Conservation (phyloP, 306 rosid species). For the Malus asiatica region DNA sequence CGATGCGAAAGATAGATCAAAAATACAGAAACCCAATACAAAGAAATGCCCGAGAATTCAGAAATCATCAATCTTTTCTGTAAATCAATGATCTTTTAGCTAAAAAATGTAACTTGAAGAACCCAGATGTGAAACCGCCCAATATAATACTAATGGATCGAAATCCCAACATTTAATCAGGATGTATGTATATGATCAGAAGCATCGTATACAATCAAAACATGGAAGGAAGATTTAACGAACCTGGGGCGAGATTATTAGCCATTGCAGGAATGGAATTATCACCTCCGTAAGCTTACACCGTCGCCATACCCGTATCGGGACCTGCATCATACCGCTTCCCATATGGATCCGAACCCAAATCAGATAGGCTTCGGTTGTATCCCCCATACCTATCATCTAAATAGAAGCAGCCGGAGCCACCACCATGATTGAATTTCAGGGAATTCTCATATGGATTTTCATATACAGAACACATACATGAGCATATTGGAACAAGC, state of each 20-base stretch:
- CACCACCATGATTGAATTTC: slow-evolving; percentile 7
- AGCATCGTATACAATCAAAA: slow-evolving; percentile 4
- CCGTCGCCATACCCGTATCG: slow-evolving; percentile 58
- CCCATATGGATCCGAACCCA: slow-evolving; percentile 48
- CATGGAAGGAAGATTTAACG: slow-evolving; percentile 6
- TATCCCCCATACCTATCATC: slow-evolving; percentile 48
- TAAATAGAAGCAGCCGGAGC: slow-evolving; percentile 13
- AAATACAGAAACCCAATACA: slow-evolving; percentile 9
- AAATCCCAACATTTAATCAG: not conserved
- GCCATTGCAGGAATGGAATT: slow-evolving; percentile 45
- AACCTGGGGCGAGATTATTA: slow-evolving; percentile 41
- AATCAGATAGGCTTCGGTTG: slow-evolving; percentile 41
- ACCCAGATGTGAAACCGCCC: slow-evolving; percentile 8
- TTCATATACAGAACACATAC: slow-evolving; percentile 26
- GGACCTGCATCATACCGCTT: slow-evolving; percentile 43
- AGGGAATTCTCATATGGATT: slow-evolving; percentile 43
- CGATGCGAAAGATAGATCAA: not conserved
- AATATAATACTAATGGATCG: not conserved
- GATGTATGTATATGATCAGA: not conserved
- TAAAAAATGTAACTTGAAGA: slow-evolving; percentile 8
- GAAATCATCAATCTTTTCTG: not conserved
- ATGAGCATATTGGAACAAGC: too few species aligned
- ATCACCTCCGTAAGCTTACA: slow-evolving; percentile 69
- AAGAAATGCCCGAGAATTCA: slow-evolving; percentile 1
- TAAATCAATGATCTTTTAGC: slow-evolving; percentile 36